Evolutionary conservation across 495 filamentous ascomycete species (phyloP), one percentile per base, ranked within the genome.

Genomic region (Penicillium roqueforti): DNA sequence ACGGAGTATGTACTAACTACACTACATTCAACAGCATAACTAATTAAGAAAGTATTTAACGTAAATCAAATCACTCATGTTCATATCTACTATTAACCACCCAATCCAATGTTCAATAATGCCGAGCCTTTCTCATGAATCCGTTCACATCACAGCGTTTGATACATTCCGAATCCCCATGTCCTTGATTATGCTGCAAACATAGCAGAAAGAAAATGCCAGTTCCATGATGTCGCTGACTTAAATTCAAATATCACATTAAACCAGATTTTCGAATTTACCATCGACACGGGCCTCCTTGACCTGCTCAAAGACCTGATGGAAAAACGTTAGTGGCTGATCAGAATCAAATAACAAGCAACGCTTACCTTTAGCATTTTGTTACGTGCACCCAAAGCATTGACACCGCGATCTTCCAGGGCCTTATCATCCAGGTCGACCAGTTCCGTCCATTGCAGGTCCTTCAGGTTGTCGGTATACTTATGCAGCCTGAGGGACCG

Each of bases 401-500:
- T 97, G 29, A 98, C 93, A 43, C 93, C 93, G 49, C 89, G 85
- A 10, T 91, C 87, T 71, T 97, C 92, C 60, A 98, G 76, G 50
- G 88, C 91, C 71, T 91, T 92, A 65, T 98, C 95, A 68, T 95
- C 89, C 54, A 98, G 77, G 69, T 91, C 87, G 58, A 98, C 74
- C 61, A 98, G 65, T 14, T 98, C 92, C n/a, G 82, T 87, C 93
- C 93, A 98, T 59, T 92, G 89, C 70, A 97, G 80, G 67, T 96
- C 91, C 73, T 97, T 98, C 61, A 98, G 74, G 66, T 97, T 92
- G 58, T 98, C 93, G 32, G 93, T 98, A 72, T 98, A 98, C 76
- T 98, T 98, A 76, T 98, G 93, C 60, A 98, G 77, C 54, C 93
- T 85, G 63, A 97, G 78, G 68, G 89, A 97, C 73, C 93, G 85